Evolutionary conservation across 805 yeast genomes (phyloP).

Genomic region (Wickerhamomyces tratensis): DNA sequence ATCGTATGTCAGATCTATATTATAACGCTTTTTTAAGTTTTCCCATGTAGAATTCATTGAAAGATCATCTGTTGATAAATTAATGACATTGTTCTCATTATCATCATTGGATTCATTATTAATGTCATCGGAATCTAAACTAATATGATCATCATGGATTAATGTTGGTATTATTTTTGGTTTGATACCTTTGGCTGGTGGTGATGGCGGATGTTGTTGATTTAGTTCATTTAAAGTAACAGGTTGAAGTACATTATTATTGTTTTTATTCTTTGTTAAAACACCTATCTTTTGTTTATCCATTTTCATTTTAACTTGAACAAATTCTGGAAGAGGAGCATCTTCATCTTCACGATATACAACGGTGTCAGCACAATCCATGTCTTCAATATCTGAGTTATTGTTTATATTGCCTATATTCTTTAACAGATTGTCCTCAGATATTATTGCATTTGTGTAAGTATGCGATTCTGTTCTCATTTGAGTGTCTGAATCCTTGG

Average conservation of each 20-base stretch:
- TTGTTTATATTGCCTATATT: background rate
- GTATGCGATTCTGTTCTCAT: background rate
- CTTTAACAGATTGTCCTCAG: background rate
- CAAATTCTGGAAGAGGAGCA: background rate
- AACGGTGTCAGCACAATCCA: background rate
- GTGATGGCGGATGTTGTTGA: too few relatives aligned
- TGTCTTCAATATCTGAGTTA: background rate
- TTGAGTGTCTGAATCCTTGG: background rate
- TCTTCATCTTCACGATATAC: background rate
- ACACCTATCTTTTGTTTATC: too few relatives aligned
- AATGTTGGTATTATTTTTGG: background rate
- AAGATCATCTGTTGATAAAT: background rate
- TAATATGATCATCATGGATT: background rate
- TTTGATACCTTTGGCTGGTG: too few relatives aligned
- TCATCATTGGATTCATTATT: background rate
- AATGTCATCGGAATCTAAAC: too few relatives aligned
- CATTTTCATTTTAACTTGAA: background rate
- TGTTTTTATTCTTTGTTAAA: background rate
- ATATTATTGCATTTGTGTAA: background rate
- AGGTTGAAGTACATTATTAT: background rate
- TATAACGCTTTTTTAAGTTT: constrained; percentile 10
- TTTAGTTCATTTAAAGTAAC: background rate
- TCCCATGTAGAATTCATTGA: constrained; percentile 14
- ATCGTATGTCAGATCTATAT: constrained; percentile 1
- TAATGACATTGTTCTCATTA: background rate